Conservation (phyloP, 345 rosid species). For the Citrus mangshanensis region DNA sequence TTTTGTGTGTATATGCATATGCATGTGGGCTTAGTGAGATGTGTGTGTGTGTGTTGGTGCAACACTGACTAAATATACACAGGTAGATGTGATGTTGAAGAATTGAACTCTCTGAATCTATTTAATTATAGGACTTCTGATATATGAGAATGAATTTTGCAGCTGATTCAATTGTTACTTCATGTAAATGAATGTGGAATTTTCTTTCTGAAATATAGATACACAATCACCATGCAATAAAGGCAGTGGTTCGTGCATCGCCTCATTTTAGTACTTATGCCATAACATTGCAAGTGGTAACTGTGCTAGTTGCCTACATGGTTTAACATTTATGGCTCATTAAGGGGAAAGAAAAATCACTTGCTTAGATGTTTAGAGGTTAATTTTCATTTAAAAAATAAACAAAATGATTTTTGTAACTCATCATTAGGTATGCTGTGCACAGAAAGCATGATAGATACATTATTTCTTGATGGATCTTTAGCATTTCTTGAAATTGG, state of each 20-base stretch:
- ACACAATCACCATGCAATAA: neutral
- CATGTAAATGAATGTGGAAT: neutral
- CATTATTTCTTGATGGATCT: neutral
- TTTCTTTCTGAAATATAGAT: neutral
- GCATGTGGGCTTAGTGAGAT: neutral
- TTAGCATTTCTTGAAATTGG: neutral
- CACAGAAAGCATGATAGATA: neutral
- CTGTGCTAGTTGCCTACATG: neutral
- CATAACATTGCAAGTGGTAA: neutral
- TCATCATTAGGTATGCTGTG: neutral
- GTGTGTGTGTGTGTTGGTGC: neutral
- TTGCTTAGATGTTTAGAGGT: neutral
- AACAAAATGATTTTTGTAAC: neutral
- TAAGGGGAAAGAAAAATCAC: neutral
- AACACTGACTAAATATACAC: neutral
- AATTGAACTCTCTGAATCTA: neutral
- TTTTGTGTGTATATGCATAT: neutral
- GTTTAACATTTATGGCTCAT: neutral
- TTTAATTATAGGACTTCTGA: slow-evolving; percentile 6
- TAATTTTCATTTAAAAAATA: neutral
- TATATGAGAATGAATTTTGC: neutral
- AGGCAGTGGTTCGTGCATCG: neutral
- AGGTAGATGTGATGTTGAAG: neutral
- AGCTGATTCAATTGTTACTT: neutral
- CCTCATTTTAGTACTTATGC: neutral